phyloP scores from a whole-genome alignment of 225 moss, liverwort and hornwort species.

The Physcomitrellopsis africana region DNA sequence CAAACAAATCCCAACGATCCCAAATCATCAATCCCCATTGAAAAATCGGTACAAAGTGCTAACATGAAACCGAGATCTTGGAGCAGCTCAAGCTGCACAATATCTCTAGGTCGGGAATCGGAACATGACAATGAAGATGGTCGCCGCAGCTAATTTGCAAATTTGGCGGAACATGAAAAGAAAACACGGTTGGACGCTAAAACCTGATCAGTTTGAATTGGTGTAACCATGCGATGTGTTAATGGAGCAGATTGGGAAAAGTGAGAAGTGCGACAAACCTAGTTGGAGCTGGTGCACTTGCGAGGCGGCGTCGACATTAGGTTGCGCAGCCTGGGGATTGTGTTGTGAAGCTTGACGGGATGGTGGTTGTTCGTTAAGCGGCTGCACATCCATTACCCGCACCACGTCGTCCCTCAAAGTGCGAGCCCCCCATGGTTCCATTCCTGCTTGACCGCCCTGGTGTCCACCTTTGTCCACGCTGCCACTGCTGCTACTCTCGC shows the following conservation, averaged over 20 bases:
- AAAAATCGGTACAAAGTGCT: too few relatives aligned
- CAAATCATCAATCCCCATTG: too few relatives aligned
- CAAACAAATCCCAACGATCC: constrained; percentile 58
- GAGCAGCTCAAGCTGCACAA: too few relatives aligned
- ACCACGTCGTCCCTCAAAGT: constrained; percentile 29
- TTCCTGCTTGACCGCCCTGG: constrained; percentile 10
- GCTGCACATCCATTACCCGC: constrained; percentile 44
- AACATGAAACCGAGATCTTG: too few relatives aligned
- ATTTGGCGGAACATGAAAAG: background rate
- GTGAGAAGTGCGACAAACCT: background rate
- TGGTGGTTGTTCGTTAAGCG: constrained; percentile 23
- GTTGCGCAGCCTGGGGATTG: constrained; percentile 35
- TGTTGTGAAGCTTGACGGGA: constrained; percentile 18
- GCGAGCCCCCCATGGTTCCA: constrained; percentile 30
- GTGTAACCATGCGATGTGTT: background rate
- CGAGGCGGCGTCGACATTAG: constrained; percentile 4
- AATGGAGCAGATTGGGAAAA: background rate
- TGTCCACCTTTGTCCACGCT: constrained; percentile 31
- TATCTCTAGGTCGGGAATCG: too few relatives aligned
- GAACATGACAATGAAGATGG: too few relatives aligned
- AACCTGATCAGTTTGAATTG: background rate
- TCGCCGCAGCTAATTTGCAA: too few relatives aligned
- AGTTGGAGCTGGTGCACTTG: constrained; percentile 3
- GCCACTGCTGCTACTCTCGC: constrained; percentile 43
- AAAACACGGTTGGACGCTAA: background rate